Evolutionary conservation across 192 early-diverging fungal genomes (phyloP), one percentile per base, ranked within the genome.

Genomic region (Podila horticola): DNA sequence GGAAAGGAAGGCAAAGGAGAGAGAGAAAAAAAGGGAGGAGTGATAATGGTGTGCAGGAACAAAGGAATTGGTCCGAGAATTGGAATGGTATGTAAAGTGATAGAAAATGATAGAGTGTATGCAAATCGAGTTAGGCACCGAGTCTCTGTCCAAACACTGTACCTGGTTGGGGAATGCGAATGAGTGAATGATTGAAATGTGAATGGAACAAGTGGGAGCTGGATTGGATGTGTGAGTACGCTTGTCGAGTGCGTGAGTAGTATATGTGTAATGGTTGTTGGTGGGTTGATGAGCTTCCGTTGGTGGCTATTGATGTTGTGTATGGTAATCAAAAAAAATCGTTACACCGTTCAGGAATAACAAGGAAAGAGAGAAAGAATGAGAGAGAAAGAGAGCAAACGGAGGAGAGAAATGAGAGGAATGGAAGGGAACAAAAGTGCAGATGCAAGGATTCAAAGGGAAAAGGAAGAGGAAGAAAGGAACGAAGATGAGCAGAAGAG

Each of bases 271-370:
- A 72, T 62, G 1, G 72, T 55, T 7, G 69, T 26, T 15, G 68
- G 55, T 33, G 65, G 55, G 24, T 49, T 67, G 55, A 65, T 34
- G 33, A 34, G 33, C 5, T 34, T 34, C 67, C 36, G 72, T 22
- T 22, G 33, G 62, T 48, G 20, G 58, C 3, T 41, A 62, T 62
- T 9, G 64, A 24, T 19, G 58, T 26, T 33, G 61, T 38, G 24
- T n/a, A n/a, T 34, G 60, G 8, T n/a, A 36, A 24, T 38, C 34
- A 29, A 28, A 1, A 50, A 65, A 17, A 24, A 24, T 30, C 48
- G 63, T 34, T 36, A 50, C 34, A 48, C 64, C 24, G 45, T 50
- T 34, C 10, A 49, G 65, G 20, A 26, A n/a, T 58, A 30, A 45
- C 15, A 38, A 41, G 36, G 51, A 64, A 55, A 26, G 20, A 59